Evolutionary conservation across 495 filamentous ascomycete species (phyloP).

Genomic region (Hypoxylon lienhwacheense): DNA sequence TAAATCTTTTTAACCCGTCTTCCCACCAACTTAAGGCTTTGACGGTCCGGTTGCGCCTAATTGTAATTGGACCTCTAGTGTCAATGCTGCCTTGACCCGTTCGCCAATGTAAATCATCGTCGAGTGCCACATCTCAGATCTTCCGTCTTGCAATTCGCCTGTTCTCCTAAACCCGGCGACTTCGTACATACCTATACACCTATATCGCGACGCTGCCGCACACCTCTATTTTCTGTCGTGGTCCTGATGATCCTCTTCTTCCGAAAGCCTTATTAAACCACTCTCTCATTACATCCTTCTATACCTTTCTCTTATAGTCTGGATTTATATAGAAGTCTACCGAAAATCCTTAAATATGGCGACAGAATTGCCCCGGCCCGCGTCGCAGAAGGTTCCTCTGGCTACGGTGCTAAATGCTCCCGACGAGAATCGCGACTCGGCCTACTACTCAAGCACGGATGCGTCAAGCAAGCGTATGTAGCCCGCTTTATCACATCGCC

Average conservation of each 20-base stretch:
- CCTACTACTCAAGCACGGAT: slow-evolving; percentile 58
- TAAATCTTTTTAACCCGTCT: not conserved
- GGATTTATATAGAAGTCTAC: not conserved
- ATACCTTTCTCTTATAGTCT: not conserved
- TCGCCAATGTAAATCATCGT: slow-evolving; percentile 24
- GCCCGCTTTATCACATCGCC: slow-evolving; percentile 1
- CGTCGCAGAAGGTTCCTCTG: slow-evolving; percentile 54
- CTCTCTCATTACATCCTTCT: not conserved
- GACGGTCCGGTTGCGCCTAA: slow-evolving; percentile 33
- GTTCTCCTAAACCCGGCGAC: not conserved
- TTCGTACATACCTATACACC: slow-evolving; percentile 1
- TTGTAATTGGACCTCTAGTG: slow-evolving; percentile 33
- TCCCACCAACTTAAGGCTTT: slow-evolving; percentile 14
- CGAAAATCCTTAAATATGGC: slow-evolving; percentile 24
- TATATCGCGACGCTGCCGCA: slow-evolving; percentile 6
- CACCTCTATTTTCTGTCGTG: slow-evolving; percentile 1
- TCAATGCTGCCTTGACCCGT: slow-evolving; percentile 31
- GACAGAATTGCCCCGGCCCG: slow-evolving; percentile 44
- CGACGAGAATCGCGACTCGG: slow-evolving; percentile 56
- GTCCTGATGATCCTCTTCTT: slow-evolving; percentile 3
- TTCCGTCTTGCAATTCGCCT: not conserved
- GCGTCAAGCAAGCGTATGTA: slow-evolving; percentile 58
- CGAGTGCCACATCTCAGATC: slow-evolving; percentile 9
- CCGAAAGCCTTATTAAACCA: slow-evolving; percentile 2
- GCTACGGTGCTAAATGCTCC: slow-evolving; percentile 54